Conservation (phyloP, 2,329 filamentous ascomycete genomes). For the Exophiala spinifera region DNA sequence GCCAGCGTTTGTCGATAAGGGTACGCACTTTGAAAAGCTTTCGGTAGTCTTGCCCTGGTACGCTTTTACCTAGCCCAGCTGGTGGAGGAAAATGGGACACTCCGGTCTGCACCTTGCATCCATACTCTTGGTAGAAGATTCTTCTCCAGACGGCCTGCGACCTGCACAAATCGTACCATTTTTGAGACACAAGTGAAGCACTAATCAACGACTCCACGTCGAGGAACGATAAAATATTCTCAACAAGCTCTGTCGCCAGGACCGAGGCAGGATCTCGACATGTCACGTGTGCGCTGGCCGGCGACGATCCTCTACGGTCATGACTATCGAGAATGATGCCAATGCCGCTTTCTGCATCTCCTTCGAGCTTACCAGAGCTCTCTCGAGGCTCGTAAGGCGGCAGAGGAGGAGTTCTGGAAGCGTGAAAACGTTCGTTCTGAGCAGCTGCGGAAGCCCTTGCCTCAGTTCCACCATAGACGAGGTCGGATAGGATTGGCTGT, state of each 20-base stretch:
- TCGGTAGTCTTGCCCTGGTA: constrained; percentile 75
- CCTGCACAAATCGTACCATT: constrained; percentile 55
- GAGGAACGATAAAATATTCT: constrained; percentile 58
- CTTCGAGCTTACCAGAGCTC: constrained; percentile 31
- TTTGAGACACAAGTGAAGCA: constrained; percentile 55
- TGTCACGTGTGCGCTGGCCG: constrained; percentile 37
- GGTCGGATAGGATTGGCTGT: constrained; percentile 40
- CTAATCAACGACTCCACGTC: constrained; percentile 56
- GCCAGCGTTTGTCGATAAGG: constrained; percentile 76
- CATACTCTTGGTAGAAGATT: constrained; percentile 58
- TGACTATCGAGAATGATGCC: constrained; percentile 40
- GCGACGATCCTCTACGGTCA: constrained; percentile 37
- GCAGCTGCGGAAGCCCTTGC: constrained; percentile 49
- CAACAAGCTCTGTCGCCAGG: constrained; percentile 59
- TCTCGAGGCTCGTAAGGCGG: constrained; percentile 30
- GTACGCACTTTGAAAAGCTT: constrained; percentile 75
- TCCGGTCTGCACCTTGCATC: constrained; percentile 21
- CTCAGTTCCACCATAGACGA: constrained; percentile 42
- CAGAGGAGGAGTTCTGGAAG: constrained; percentile 29
- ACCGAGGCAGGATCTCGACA: constrained; percentile 52
- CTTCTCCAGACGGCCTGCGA: constrained; percentile 61
- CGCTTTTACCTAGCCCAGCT: constrained; percentile 52
- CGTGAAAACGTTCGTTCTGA: constrained; percentile 41
- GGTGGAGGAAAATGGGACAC: constrained; percentile 17
- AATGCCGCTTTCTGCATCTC: constrained; percentile 50